Conservation (phyloP, 306 rosid species). For the Trichosanthes truncata region DNA sequence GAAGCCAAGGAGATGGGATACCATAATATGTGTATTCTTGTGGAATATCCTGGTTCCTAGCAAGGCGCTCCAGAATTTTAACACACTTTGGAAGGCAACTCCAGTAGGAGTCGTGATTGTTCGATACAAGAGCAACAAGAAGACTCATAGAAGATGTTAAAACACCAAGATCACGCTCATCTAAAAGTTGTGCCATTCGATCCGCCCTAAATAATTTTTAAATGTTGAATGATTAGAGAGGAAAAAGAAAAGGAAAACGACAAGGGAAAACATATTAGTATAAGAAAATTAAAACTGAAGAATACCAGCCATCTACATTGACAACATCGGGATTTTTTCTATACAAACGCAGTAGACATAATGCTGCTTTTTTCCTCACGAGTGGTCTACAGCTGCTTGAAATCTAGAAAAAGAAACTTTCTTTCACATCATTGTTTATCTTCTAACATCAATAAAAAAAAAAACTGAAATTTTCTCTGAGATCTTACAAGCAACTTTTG, state of each 20-base stretch:
- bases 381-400: slow-evolving; percentile 99
- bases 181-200: slow-evolving; percentile 97
- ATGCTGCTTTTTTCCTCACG: slow-evolving; percentile 94
- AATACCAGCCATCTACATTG: slow-evolving; percentile 97
- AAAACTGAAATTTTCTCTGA: slow-evolving; percentile 3
- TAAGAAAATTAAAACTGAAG: slow-evolving; percentile 21
- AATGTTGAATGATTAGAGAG: slow-evolving; percentile 14
- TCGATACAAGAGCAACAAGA: slow-evolving; percentile 91
- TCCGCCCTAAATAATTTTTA: slow-evolving; percentile 63
- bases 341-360: slow-evolving; percentile 88
- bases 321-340: slow-evolving; percentile 99
- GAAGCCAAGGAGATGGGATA: slow-evolving; percentile 99
- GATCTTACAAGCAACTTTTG: slow-evolving; percentile 84
- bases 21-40: slow-evolving; percentile 99
- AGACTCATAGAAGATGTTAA: slow-evolving; percentile 98
- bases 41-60: slow-evolving; percentile 95
- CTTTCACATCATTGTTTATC: slow-evolving; percentile 22
- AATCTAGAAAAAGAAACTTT: slow-evolving; percentile 41
- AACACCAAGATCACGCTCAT: slow-evolving; percentile 98
- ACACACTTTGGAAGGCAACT: slow-evolving; percentile 97
- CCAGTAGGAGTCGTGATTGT: slow-evolving; percentile 86
- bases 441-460: slow-evolving; percentile 1
- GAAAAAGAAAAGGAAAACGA: not conserved
- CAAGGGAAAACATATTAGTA: slow-evolving; percentile 9
- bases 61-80: slow-evolving; percentile 85